Percentiles rank a stretch among this genome's conserved stretches.
Evolutionary conservation across 306 rosid species (phyloP).

Genomic region (Pueraria montana): DNA sequence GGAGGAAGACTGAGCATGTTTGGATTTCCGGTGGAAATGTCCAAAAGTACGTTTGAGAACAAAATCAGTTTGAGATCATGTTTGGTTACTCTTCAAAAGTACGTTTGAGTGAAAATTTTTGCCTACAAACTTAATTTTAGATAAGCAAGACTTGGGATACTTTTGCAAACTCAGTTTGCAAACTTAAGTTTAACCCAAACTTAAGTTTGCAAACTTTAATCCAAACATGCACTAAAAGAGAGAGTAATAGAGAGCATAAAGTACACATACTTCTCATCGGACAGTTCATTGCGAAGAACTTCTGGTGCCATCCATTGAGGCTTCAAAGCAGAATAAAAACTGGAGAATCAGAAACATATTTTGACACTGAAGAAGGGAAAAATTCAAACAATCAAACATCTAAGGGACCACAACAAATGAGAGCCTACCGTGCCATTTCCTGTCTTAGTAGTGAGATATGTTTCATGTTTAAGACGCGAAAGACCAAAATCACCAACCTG

Average conservation of each 20-base stretch:
- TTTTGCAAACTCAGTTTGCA: too few relatives aligned
- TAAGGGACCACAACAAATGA: slow-evolving; percentile 31
- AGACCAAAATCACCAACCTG: slow-evolving; percentile 68
- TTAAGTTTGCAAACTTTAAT: too few relatives aligned
- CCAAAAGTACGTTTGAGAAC: too few relatives aligned
- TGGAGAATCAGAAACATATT: slow-evolving; percentile 43
- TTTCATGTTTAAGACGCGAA: slow-evolving; percentile 60
- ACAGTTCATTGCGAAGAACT: slow-evolving; percentile 62
- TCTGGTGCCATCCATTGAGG: slow-evolving; percentile 73
- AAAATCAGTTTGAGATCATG: too few relatives aligned
- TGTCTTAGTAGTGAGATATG: slow-evolving; percentile 54
- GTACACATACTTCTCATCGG: slow-evolving; percentile 63
- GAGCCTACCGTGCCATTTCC: slow-evolving; percentile 61
- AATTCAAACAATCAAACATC: slow-evolving; percentile 38
- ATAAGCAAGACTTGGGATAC: too few relatives aligned
- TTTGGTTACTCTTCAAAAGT: too few relatives aligned
- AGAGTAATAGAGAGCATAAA: slow-evolving; percentile 29
- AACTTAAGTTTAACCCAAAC: too few relatives aligned
- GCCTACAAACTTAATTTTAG: too few relatives aligned
- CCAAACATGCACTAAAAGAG: too few relatives aligned
- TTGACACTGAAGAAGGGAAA: slow-evolving; percentile 18
- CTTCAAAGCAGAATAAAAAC: slow-evolving; percentile 40
- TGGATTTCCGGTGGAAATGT: too few relatives aligned
- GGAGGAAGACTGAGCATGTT: not conserved
- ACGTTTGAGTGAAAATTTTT: too few relatives aligned